Evolutionary conservation across 176 grass and related monocot species (phyloP).

Genomic region (Phoenix dactylifera): DNA sequence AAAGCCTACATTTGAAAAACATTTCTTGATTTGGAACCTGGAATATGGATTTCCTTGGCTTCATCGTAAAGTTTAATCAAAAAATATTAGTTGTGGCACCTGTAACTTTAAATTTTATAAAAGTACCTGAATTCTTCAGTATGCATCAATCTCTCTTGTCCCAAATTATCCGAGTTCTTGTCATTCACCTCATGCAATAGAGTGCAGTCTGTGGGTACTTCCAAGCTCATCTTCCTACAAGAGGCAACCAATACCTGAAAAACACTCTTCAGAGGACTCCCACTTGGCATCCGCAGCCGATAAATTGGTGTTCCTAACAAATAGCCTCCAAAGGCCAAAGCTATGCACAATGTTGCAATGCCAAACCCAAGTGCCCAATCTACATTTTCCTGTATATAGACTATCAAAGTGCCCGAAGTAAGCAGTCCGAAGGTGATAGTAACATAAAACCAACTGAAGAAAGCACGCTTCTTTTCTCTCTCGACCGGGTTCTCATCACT

Average conservation of each 20-base stretch:
- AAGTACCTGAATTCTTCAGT: too few species aligned
- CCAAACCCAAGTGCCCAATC: slow-evolving; percentile 77
- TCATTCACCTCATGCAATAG: slow-evolving; percentile 51
- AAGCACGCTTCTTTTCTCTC: slow-evolving; percentile 51
- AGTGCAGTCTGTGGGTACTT: slow-evolving; percentile 27
- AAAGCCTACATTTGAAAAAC: too few species aligned
- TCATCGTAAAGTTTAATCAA: too few species aligned
- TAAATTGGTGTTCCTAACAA: slow-evolving; percentile 62
- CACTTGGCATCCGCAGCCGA: slow-evolving; percentile 59
- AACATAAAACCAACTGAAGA: slow-evolving; percentile 86
- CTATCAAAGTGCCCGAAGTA: slow-evolving; percentile 55
- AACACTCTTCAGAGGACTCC: slow-evolving; percentile 82
- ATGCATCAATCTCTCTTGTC: too few species aligned
- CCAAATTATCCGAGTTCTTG: not conserved
- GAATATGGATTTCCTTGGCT: too few species aligned
- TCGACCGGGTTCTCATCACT: slow-evolving; percentile 52
- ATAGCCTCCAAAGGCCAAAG: slow-evolving; percentile 46
- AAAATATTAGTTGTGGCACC: too few species aligned
- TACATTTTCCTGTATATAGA: slow-evolving; percentile 82
- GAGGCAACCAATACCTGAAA: slow-evolving; percentile 46
- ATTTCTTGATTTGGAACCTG: too few species aligned
- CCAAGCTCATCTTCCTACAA: slow-evolving; percentile 60
- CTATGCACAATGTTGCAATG: slow-evolving; percentile 52
- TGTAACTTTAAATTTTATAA: too few species aligned
- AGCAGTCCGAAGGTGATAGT: slow-evolving; percentile 63